Evolutionary conservation across 1,139 yeast species (phyloP).

Genomic region (Meyerozyma smithsonii): DNA sequence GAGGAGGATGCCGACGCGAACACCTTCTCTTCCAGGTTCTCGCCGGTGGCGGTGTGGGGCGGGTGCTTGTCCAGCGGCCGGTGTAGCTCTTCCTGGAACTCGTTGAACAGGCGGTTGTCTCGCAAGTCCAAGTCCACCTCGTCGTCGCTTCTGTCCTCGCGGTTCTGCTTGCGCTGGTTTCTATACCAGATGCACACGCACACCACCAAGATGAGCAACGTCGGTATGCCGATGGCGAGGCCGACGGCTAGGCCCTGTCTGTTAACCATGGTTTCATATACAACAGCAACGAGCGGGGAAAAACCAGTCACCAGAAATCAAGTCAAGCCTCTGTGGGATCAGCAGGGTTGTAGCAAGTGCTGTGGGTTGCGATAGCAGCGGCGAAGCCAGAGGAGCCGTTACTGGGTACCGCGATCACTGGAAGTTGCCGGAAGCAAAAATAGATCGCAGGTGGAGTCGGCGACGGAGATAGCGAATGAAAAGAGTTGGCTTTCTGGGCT

Average conservation of each 20-base stretch:
- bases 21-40: background rate
- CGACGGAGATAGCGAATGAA: background rate
- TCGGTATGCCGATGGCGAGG: slow-evolving; percentile 40
- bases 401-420: too few species aligned
- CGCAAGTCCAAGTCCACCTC: slow-evolving; percentile 34
- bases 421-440: background rate
- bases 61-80: slow-evolving; percentile 12
- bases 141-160: slow-evolving; percentile 27
- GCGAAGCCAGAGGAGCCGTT: too few species aligned
- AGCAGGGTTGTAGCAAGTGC: too few species aligned
- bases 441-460: background rate
- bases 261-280: slow-evolving; percentile 6
- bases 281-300: background rate
- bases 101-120: slow-evolving; percentile 35
- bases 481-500: background rate
- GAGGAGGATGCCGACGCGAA: background rate
- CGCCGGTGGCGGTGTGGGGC: background rate
- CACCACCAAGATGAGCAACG: slow-evolving; percentile 21
- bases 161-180: slow-evolving; percentile 27
- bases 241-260: slow-evolving; percentile 31
- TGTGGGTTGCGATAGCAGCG: too few species aligned
- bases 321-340: too few species aligned
- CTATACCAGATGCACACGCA: slow-evolving; percentile 23
- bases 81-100: slow-evolving; percentile 38
- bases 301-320: too few species aligned